phyloP scores from a whole-genome alignment of 2,329 filamentous ascomycete species.

The Lasiodiplodia sp. region DNA sequence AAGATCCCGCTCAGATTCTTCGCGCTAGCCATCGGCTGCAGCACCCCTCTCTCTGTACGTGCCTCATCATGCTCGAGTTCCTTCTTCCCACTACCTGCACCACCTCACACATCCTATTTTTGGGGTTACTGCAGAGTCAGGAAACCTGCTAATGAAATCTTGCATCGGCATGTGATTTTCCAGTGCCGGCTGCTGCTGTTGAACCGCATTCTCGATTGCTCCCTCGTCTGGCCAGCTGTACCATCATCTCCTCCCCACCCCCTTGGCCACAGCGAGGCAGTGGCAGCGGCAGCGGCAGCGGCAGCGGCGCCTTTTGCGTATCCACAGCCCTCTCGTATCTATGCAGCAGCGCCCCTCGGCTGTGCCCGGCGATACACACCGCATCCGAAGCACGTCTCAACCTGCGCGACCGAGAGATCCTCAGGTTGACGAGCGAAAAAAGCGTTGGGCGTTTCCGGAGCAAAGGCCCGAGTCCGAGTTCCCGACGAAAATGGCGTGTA shows the following conservation, averaged over 20 bases:
- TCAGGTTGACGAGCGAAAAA: background rate
- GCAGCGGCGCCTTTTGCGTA: too few species aligned
- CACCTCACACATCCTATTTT: background rate
- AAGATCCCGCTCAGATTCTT: too few species aligned
- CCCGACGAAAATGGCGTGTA: background rate
- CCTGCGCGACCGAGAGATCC: background rate
- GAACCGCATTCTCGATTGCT: background rate
- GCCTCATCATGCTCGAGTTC: background rate
- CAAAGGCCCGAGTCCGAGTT: background rate
- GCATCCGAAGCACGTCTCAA: constrained; percentile 21
- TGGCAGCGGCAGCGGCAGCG: too few species aligned
- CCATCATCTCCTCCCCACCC: background rate
- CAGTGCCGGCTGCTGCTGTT: background rate
- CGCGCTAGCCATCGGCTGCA: too few species aligned
- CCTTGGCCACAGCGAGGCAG: background rate
- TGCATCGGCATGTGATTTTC: background rate
- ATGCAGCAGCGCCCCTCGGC: background rate
- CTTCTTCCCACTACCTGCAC: background rate
- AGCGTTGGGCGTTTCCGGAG: background rate
- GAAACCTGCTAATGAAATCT: background rate
- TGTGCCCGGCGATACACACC: constrained; percentile 5
- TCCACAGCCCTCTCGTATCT: background rate
- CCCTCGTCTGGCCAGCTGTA: background rate
- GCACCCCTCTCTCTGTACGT: background rate
- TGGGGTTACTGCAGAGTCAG: background rate